Base-by-base conservation (phyloP, 83 land plant species). In the Picea mariana region DNA sequence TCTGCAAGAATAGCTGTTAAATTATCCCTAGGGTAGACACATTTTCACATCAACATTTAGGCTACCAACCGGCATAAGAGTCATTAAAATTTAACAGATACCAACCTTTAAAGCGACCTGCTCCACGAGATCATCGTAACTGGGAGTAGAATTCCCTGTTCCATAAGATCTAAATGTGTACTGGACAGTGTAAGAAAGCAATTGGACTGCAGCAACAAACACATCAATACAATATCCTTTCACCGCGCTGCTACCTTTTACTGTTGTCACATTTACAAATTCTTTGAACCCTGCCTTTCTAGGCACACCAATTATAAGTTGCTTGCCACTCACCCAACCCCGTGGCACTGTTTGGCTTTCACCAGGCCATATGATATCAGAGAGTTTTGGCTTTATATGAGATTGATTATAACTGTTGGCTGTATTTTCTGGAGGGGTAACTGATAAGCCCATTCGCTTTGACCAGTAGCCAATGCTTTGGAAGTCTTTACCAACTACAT, bases 141-240 rank as follows among this genome's bases (percentile, higher is more conserved):
- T 86, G 21, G 99, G 99, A 34, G 91, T 91, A 47, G 83, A 71
- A 68, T 62, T 78, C 6, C 98, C 98, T 55, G 94, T 81, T 84
- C 98, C 98, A 84, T 81, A 92, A 64, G 87, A 78, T 4, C 83
- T 81, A 82, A 92, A 97, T 69, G 69, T 79, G 87, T 82, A 91
- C 0, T 91, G 89, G 26, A 95, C 87, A 44, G 95, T 65, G 77
- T 97, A 97, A 52, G 95, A 93, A 82, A 97, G 86, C 84, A 86
- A 89, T 34, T 71, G 71, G 15, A 94, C 82, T 3, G 98, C 99
- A 83, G 96, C 90, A 67, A 90, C 84, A 86, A 97, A 97, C 61
- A 97, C 93, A 85, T 95, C 97, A 82, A 95, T 97, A 73, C 98
- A 95, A 75, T 84, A 97, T 16, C 99, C 99, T 82, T 84, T 90